phyloP scores from a whole-genome alignment of 108 stramenopile species.

The Cylindrotheca fusiformis region DNA sequence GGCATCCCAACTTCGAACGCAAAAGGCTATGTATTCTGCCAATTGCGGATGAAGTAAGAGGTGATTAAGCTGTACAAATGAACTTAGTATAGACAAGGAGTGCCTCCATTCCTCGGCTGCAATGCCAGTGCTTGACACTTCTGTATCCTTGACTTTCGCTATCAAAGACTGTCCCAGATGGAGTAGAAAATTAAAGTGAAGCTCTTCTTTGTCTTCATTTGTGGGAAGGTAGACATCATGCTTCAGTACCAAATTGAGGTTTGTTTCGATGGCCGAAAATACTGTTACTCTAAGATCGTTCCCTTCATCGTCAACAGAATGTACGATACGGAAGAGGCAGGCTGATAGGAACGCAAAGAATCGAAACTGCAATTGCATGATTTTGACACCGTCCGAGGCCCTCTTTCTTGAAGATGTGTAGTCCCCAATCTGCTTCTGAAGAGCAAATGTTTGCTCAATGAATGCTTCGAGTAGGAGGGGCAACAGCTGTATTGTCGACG shows the following conservation, averaged over 20 bases:
- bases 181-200: constrained; percentile 44
- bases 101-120: not conserved
- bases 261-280: constrained; percentile 17
- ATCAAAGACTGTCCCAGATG: constrained; percentile 18
- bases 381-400: constrained; percentile 10
- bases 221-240: constrained; percentile 71
- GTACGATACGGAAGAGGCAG: constrained; percentile 5
- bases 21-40: not conserved
- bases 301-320: not conserved
- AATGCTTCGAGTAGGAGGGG: constrained; percentile 23
- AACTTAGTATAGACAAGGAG: constrained; percentile 6
- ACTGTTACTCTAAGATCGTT: not conserved
- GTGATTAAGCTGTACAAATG: constrained; percentile 24
- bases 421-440: not conserved
- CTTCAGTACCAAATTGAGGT: constrained; percentile 40
- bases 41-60: constrained; percentile 26
- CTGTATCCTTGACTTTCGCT: not conserved
- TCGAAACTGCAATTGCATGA: constrained; percentile 25
- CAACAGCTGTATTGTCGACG: not conserved
- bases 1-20: not conserved
- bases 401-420: constrained; percentile 10
- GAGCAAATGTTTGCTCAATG: constrained; percentile 16
- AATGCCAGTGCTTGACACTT: not conserved
- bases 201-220: constrained; percentile 44
- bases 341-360: constrained; percentile 20